Base-by-base conservation (phyloP, 2,329 filamentous ascomycete genomes). In the Coniochaeta sp. region DNA sequence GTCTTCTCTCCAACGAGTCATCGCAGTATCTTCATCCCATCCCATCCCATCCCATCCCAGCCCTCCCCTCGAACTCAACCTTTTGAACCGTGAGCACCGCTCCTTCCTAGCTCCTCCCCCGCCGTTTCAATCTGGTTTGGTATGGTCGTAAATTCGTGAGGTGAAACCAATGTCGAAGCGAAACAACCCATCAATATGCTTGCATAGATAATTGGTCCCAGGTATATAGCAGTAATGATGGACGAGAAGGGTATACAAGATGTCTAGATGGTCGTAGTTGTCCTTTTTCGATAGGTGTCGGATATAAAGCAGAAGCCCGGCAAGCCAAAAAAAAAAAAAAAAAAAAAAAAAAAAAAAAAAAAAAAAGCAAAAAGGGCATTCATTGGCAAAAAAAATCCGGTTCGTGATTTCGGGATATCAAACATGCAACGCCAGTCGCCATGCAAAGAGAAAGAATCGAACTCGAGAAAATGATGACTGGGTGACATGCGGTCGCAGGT, bases 381-480 rank as follows among this genome's bases (percentile, higher is more conserved):
- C 32, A 52, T 26, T n/a, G n/a, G n/a, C n/a, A n/a, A n/a, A n/a
- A 34, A 34, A 28, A 14, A 52, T 6, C 47, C 47, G 24, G 24
- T 17, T 17, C 10, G 26, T 17, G 47, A 8, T 52, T n/a, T n/a
- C n/a, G 47, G 47, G 47, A 52, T 28, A 28, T 42, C n/a, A 57
- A 58, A 47, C 26, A 50, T 58, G 12, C 8, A 59, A 59, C 57
- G 42, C 57, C 57, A 54, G 42, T 40, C 54, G 73, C 74, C 72
- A 77, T 77, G 75, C 75, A 74, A 56, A 64, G 64, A 70, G 65
- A 74, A 56, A 64, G 64, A 70, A 65, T 58, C 56, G 60, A 47
- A 63, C 65, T 12, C 14, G 19, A 36, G 54, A 55, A n/a, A n/a
- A n/a, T n/a, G n/a, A 55, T 9, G 6, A 22, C 12, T 22, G 30